Evolutionary conservation across 2,329 filamentous ascomycete genomes (phyloP), one percentile per base, ranked within the genome.

Genomic region (Stemphylium vesicarium): DNA sequence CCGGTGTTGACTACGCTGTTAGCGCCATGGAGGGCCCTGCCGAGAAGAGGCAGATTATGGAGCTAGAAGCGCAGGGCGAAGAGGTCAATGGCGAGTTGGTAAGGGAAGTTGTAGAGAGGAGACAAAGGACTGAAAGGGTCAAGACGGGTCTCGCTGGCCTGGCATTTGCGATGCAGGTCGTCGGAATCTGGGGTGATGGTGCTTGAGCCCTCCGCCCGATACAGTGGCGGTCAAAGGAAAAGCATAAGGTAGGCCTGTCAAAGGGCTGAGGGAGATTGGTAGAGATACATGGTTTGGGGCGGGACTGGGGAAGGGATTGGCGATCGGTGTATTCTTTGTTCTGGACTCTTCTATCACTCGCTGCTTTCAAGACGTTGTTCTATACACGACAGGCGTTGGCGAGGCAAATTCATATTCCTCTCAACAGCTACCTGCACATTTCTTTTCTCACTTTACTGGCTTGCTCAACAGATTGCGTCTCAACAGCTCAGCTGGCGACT

Each of bases 31-130:
- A 63, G 29, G 68, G 66, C 9, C 56, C 57, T 26, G 60, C 68
- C 29, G 69, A 67, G 59, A 52, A 56, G 58, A 62, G 70, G 46
- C 53, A 51, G 42, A 56, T 52, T 18, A 48, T 70, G 31, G 70
- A 71, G 31, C 42, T 73, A 9, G 68, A 74, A 57, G 71, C 68
- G 6, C 70, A 75, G 43, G 70, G 71, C 36, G 76, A 75, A 20
- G 77, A 79, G 36, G 77, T 81, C 9, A 82, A 82, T 68, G 80
- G 80, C 8, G 80, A 82, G 71, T 67, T 78, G 57, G 80, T 82
- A n/a, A 70, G 81, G 65, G 72, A 72, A 60, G 75, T 69, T 22
- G 77, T 81, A 10, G 75, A 80, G 64, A 67, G 72, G 57, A 73
- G 75, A 71, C 73, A 75, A 66, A 65, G 68, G 29, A 64, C 72